phyloP scores from a whole-genome alignment of 805 yeast genomes.

The Spathaspora passalidarum region DNA sequence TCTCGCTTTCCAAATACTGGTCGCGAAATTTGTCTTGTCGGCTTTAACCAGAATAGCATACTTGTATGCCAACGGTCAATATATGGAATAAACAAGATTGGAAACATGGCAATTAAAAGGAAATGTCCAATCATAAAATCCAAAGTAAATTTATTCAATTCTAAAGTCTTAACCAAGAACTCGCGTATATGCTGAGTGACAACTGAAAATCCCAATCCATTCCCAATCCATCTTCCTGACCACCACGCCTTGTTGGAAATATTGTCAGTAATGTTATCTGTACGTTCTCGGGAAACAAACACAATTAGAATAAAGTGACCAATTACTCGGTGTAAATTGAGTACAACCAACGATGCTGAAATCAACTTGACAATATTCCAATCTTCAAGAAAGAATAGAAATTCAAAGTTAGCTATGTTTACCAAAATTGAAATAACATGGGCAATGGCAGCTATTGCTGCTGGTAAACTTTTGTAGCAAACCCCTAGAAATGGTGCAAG shows the following conservation, averaged over 20 bases:
- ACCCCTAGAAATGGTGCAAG: conserved; percentile 34
- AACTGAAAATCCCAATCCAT: conserved; percentile 33
- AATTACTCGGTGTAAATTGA: conserved; percentile 35
- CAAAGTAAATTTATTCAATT: conserved; percentile 44
- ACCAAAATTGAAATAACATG: conserved; percentile 34
- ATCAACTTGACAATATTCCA: conserved; percentile 39
- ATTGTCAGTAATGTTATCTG: conserved; percentile 37
- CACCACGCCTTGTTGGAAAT: conserved; percentile 49
- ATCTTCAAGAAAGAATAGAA: conserved; percentile 39
- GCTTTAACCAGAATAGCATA: conserved; percentile 49
- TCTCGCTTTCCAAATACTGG: conserved; percentile 41
- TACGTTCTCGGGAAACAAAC: conserved; percentile 41
- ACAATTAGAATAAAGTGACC: conserved; percentile 24
- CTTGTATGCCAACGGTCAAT: conserved; percentile 48
- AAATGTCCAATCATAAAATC: conserved; percentile 47
- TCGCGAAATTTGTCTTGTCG: conserved; percentile 31
- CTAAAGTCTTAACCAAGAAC: conserved; percentile 42
- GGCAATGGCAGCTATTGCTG: conserved; percentile 38
- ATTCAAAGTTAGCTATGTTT: conserved; percentile 32
- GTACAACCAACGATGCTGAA: conserved; percentile 35
- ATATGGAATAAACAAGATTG: conserved; percentile 43
- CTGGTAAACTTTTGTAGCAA: conserved; percentile 31
- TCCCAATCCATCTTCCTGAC: conserved; percentile 48
- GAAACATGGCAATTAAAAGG: conserved; percentile 37
- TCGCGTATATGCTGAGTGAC: conserved; percentile 48